Base-by-base conservation (phyloP, 768 basidiomycete species). In the Boletus bicolor region DNA sequence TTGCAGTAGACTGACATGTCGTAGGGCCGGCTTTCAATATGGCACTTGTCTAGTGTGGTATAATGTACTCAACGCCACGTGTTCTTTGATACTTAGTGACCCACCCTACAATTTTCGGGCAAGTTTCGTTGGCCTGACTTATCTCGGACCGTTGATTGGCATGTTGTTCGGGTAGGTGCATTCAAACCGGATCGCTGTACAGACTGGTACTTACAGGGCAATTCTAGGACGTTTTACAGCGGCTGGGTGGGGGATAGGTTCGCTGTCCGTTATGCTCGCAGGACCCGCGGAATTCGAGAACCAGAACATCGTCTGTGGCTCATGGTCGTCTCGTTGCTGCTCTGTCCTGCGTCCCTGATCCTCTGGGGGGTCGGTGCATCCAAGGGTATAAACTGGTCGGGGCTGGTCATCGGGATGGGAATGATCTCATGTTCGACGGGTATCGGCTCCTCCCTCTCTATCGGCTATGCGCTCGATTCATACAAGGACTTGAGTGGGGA, bases 301-400 rank as follows among this genome's bases (percentile, higher is more conserved):
- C 64, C 64, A 8, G 64, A 65, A 35, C 60, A 65, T 39, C 60
- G 64, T 15, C 57, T 65, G n/a, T 65, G 64, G 64, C 60, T 64
- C n/a, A 59, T 65, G 60, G 39, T 65, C 30, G 57, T 62, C 19
- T 65, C 64, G 5, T 37, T 61, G 12, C 8, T 61, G 26, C 49
- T 65, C 37, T 62, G 60, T 19, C 59, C 64, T 8, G 48, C 57
- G 3, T 61, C 64, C 1, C 60, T 65, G 14, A 55, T 65, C 19
- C 61, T 63, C 30, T 63, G 62, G 62, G 60, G 61, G 26, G 56
- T 63, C 11, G 62, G 62, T 24, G 62, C 62, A 11, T 63, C 61
- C 21, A 62, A 44, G 43, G 60, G 53, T 12, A 57, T 63, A 11
- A 28, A 30, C 12, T 63, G 60, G 60, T 34, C 48, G 6, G 61